These are phyloP conservation scores for Cystobasidium slooffiae DNA, from an alignment of 1,284 basidiomycete species.

Conservation along the genomic window DNA sequence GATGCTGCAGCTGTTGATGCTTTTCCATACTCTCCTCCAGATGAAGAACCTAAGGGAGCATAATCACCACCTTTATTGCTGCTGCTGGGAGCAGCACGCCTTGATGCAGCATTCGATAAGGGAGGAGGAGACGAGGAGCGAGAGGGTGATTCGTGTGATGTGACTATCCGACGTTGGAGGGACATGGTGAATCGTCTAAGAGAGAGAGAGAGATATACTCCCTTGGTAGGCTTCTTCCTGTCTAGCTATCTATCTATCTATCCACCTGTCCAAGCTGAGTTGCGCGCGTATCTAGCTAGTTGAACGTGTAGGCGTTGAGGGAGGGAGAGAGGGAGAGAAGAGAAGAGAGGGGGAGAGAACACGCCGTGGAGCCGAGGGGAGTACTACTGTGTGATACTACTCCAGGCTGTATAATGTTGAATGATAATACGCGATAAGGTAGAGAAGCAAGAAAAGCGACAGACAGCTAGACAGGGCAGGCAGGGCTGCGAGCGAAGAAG, in stretches of 20 bases:
- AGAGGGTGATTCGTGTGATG: conserved; percentile 42
- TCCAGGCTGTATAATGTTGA: background rate
- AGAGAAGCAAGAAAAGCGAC: background rate
- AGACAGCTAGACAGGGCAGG: too few relatives aligned
- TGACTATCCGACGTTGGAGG: conserved; percentile 41
- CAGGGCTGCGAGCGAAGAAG: background rate
- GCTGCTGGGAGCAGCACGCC: background rate
- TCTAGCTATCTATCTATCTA: too few relatives aligned
- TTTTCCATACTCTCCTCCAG: background rate
- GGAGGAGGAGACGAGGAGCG: conserved; percentile 30
- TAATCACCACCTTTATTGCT: too few relatives aligned
- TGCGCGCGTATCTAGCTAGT: too few relatives aligned
- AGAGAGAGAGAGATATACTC: background rate
- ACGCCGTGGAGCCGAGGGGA: background rate
- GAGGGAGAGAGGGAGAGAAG: background rate
- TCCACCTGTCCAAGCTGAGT: too few relatives aligned
- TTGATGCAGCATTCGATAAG: background rate
- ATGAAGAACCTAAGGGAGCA: background rate
- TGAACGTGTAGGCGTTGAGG: too few relatives aligned
- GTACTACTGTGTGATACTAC: background rate
- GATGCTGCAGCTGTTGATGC: conserved; percentile 11
- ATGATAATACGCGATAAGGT: background rate
- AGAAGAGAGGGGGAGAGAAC: background rate
- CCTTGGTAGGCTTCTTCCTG: background rate
- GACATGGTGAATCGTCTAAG: background rate